A percentile compares a stretch with the other conserved stretches of the same genome.
phyloP scores from a whole-genome alignment of 331 rosid genomes.

The Quercus lobata region DNA sequence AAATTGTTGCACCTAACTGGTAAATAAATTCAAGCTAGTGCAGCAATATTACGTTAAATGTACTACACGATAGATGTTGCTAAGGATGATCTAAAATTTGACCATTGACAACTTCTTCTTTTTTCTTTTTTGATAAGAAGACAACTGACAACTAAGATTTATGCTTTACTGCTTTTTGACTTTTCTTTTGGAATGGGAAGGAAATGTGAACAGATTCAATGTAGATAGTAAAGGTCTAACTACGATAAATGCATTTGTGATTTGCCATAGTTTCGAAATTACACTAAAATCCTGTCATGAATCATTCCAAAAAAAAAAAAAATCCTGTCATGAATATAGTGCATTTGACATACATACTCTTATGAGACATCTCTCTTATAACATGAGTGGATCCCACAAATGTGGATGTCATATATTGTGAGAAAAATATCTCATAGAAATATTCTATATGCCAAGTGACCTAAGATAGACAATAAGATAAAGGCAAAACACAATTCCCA shows the following conservation, averaged over 20 bases:
- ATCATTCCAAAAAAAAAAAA: too few species aligned
- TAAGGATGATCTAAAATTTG: neutral
- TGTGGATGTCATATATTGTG: too few species aligned
- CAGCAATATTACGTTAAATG: neutral
- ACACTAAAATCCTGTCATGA: too few species aligned
- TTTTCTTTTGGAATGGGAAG: neutral
- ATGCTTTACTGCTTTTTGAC: neutral
- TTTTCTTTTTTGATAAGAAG: neutral
- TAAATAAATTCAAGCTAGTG: neutral
- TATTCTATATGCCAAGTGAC: accelerated
- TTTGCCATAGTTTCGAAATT: too few species aligned
- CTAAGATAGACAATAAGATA: too few species aligned
- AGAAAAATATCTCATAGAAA: too few species aligned
- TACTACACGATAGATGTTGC: neutral
- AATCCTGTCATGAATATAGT: too few species aligned
- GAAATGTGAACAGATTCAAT: neutral
- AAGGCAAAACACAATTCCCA: too few species aligned
- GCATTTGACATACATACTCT: too few species aligned
- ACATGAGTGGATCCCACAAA: too few species aligned
- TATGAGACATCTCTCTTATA: too few species aligned
- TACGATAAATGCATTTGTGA: too few species aligned
- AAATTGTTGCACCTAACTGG: neutral
- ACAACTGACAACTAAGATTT: neutral
- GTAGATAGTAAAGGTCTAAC: neutral
- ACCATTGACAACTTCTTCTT: neutral